Evolutionary conservation across 129 eudicot species (phyloP).

Genomic region (Escallonia rubra): DNA sequence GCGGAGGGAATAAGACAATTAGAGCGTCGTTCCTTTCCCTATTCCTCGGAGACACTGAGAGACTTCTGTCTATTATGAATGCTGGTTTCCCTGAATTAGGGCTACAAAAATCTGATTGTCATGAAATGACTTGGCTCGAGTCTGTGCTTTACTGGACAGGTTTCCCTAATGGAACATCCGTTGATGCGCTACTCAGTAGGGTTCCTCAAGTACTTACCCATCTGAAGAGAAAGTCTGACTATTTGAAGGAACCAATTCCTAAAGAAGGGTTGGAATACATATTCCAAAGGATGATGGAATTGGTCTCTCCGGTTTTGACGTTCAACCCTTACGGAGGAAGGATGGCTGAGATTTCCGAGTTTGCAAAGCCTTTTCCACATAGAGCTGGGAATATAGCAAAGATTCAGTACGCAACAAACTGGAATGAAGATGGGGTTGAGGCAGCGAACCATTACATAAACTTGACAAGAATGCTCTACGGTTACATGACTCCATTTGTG

Average conservation of each 20-base stretch:
- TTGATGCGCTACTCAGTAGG: conserved; percentile 29
- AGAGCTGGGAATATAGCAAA: conserved; percentile 43
- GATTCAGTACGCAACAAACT: conserved; percentile 35
- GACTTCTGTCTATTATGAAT: conserved; percentile 19
- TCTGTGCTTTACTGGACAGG: conserved; percentile 36
- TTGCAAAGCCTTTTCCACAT: conserved; percentile 46
- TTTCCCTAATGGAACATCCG: conserved; percentile 24
- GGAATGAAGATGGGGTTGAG: conserved; percentile 30
- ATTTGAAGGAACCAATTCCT: conserved; percentile 26
- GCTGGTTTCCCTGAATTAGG: conserved; percentile 41
- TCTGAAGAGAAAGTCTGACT: conserved; percentile 48
- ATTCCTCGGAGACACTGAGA: conserved; percentile 34
- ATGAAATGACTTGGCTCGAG: conserved; percentile 39
- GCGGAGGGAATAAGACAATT: conserved; percentile 16
- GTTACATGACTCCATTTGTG: conserved; percentile 49
- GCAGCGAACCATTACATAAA: conserved; percentile 22
- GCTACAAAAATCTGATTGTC: conserved; percentile 26
- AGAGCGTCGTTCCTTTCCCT: conserved; percentile 33
- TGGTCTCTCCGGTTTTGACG: conserved; percentile 17
- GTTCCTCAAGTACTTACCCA: conserved; percentile 4
- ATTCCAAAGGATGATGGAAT: conserved; percentile 20
- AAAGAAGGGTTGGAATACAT: conserved; percentile 26
- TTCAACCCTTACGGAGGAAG: conserved; percentile 53
- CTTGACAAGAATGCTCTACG: conserved; percentile 27
- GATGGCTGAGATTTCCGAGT: conserved; percentile 35